Base-by-base conservation (phyloP, 2,329 filamentous ascomycete genomes). In the Penicillium sp. region DNA sequence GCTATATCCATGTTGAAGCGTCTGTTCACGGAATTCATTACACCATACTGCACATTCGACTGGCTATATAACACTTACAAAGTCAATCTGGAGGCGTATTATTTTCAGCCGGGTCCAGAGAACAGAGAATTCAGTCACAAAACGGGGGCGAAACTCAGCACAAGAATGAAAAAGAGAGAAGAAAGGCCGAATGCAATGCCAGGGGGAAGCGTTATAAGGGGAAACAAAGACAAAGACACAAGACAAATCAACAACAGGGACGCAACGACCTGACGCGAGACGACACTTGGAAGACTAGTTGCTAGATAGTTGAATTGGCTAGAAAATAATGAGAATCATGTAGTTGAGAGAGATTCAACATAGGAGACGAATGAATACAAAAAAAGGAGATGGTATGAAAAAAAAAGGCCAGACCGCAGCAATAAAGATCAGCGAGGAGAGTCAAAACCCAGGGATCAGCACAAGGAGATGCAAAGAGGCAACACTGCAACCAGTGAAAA, bases 291-390 rank as follows among this genome's bases (percentile, higher is more conserved):
- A 51, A 61, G 53, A 56, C 55, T 67, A 58, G 50, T 54, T 57
- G 58, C 59, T 68, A 61, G 52, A 60, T 61, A 60, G 47, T 62
- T 68, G 63, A 56, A 65, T 65, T 68, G 58, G 62, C 66, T 68
- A 66, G 57, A 56, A 61, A 50, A 40, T 42, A 25, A 49, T 40
- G 45, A 53, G 39, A 53, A 52, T 63, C 65, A 65, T 63, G 59
- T 66, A 64, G 58, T 65, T 63, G 56, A 56, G 46, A 46, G 51
- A 60, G 51, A 53, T 60, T 62, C 61, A 58, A 69, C 64, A 62
- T 61, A 68, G 52, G 60, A 66, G 60, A 68, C 53, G 61, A 58
- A 61, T 66, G 60, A 63, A 61, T 67, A 68, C 63, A 68, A 49
- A 55, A 58, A 58, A 61, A 57, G 56, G 62, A 63, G 51, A 61